A percentile compares a stretch with the other conserved stretches of the same genome.
Evolutionary conservation across 192 early-diverging fungal species (phyloP).

Genomic region (Diversispora epigaea): DNA sequence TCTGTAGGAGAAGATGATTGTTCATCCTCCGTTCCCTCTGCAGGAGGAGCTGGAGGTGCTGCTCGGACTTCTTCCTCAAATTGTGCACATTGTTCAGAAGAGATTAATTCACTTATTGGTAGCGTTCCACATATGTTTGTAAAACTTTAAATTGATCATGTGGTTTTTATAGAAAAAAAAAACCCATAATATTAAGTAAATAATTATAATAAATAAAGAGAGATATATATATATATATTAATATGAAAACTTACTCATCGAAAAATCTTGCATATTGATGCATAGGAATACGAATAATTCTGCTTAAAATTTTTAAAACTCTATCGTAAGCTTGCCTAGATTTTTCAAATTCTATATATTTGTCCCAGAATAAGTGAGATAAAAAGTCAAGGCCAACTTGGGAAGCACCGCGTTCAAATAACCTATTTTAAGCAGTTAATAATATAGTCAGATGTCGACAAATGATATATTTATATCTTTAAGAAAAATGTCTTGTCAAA

Average conservation of each 20-base stretch:
- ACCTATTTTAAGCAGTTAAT: conserved; percentile 42
- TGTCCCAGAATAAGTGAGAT: conserved; percentile 65
- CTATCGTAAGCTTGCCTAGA: conserved; percentile 40
- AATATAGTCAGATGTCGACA: conserved; percentile 6
- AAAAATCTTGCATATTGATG: conserved; percentile 73
- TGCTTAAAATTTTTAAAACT: conserved; percentile 58
- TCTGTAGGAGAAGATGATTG: conserved; percentile 19
- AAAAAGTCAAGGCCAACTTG: conserved; percentile 68
- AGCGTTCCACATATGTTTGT: conserved; percentile 50
- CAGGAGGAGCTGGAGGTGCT: conserved; percentile 15
- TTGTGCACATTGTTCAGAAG: conserved; percentile 47
- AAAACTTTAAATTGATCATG: conserved; percentile 46
- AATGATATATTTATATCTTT: neutral
- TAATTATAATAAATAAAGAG: neutral
- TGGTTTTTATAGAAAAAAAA: neutral
- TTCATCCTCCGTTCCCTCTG: conserved; percentile 22
- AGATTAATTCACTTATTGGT: conserved; percentile 56
- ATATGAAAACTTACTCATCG: conserved; percentile 53
- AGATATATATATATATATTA: neutral
- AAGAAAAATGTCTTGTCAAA: conserved; percentile 1
- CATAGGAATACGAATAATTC: conserved; percentile 69
- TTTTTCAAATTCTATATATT: conserved; percentile 57
- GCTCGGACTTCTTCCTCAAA: conserved; percentile 38
- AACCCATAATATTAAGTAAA: neutral
- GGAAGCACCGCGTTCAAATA: conserved; percentile 67